Evolutionary conservation across 352 stramenopile genomes (phyloP).

Genomic region (Elongisporangium undulatum): DNA sequence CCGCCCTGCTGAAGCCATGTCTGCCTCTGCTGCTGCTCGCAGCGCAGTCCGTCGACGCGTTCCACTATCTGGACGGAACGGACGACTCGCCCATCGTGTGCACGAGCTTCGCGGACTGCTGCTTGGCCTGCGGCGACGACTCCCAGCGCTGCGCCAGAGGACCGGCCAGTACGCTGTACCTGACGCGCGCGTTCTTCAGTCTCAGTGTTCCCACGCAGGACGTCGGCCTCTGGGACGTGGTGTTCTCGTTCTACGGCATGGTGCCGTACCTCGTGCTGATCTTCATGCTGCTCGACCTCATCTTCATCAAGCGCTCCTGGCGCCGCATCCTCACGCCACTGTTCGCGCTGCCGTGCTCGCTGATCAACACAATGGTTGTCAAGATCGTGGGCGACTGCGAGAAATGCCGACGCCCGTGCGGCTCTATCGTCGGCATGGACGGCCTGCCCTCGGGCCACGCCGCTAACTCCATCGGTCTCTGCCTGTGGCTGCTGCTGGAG

Average conservation of each 20-base stretch:
- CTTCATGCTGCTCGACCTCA: constrained; percentile 25
- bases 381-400: constrained; percentile 25
- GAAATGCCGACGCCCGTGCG: constrained; percentile 26
- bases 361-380: constrained; percentile 24
- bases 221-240: constrained; percentile 36
- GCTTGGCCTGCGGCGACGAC: constrained; percentile 27
- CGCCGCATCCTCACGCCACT: constrained; percentile 32
- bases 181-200: constrained; percentile 49
- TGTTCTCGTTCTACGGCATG: constrained; percentile 40
- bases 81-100: constrained; percentile 18
- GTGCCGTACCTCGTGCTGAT: constrained; percentile 40
- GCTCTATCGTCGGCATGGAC: constrained; percentile 28
- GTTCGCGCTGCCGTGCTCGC: constrained; percentile 29
- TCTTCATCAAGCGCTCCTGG: constrained; percentile 29
- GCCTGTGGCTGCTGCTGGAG: constrained; percentile 34
- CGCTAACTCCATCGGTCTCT: constrained; percentile 39
- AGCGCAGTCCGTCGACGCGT: background rate
- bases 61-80: background rate
- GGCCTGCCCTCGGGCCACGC: constrained; percentile 41
- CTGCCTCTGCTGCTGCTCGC: background rate
- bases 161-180: constrained; percentile 24
- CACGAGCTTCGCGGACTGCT: constrained; percentile 34
- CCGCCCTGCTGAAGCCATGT: background rate
- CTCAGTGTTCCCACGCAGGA: constrained; percentile 34
- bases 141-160: constrained; percentile 38